phyloP scores from a whole-genome alignment of 306 rosid species.

The Cucurbita maxima region DNA sequence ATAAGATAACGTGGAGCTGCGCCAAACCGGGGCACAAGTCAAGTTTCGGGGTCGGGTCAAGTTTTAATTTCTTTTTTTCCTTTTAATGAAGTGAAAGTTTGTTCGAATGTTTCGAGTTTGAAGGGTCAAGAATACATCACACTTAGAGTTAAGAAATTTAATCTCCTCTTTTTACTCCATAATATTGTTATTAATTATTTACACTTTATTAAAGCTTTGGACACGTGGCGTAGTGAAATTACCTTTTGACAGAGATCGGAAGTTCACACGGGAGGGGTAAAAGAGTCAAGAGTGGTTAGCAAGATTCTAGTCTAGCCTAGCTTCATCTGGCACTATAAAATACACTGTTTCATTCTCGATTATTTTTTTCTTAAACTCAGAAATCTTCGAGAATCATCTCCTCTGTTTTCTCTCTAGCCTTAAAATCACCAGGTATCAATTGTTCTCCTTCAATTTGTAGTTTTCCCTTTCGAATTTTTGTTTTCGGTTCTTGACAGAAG shows the following conservation, averaged over 20 bases:
- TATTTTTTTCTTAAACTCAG: background rate
- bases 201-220: background rate
- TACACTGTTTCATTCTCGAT: background rate
- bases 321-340: background rate
- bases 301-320: background rate
- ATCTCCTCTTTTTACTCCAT: background rate
- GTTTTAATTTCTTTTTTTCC: too few species aligned
- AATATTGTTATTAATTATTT: background rate
- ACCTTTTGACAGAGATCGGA: background rate
- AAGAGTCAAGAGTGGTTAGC: background rate
- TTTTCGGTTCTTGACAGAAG: background rate
- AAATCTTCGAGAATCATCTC: background rate
- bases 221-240: background rate
- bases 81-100: too few species aligned
- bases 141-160: too few species aligned
- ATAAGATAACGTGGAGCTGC: too few species aligned
- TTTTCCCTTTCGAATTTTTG: background rate
- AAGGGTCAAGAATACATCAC: too few species aligned
- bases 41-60: too few species aligned
- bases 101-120: too few species aligned
- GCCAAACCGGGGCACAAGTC: too few species aligned
- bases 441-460: background rate
- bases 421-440: background rate
- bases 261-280: background rate
- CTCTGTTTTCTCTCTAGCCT: background rate